Evolutionary conservation across 257 asterid genomes (phyloP).

Genomic region (Penstemon newberryi): DNA sequence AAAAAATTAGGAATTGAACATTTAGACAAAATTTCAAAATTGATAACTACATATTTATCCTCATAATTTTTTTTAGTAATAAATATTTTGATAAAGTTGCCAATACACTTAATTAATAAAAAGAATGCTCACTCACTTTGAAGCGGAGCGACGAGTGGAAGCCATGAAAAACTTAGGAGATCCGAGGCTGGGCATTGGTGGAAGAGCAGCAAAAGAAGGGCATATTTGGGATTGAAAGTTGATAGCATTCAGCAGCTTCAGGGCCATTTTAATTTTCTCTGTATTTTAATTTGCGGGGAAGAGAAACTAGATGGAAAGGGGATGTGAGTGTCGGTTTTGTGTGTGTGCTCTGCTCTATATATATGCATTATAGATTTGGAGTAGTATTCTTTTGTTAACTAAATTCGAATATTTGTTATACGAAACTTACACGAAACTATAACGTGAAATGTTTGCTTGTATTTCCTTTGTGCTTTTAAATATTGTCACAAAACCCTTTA

Average conservation of each 20-base stretch:
- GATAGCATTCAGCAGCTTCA: slow-evolving; percentile 34
- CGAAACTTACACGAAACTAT: no score
- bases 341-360: background rate
- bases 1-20: background rate
- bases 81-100: no score
- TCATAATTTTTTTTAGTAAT: no score
- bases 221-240: slow-evolving; percentile 30
- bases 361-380: background rate
- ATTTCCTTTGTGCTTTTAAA: no score
- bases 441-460: background rate
- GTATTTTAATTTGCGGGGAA: slow-evolving; percentile 24
- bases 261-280: slow-evolving; percentile 26
- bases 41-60: background rate
- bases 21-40: slow-evolving; percentile 12
- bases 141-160: slow-evolving; percentile 59
- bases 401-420: no score
- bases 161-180: slow-evolving; percentile 78
- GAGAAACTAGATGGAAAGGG: slow-evolving; percentile 15
- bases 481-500: no score
- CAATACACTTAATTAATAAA: no score
- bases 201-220: slow-evolving; percentile 36
- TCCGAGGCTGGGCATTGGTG: slow-evolving; percentile 61
- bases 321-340: background rate
- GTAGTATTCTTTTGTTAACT: no score
- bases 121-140: slow-evolving; percentile 44